A percentile compares a stretch with the other conserved stretches of the same genome.
phyloP scores from a whole-genome alignment of 129 eudicot species.

The carrot (Daucus carota) region DNA sequence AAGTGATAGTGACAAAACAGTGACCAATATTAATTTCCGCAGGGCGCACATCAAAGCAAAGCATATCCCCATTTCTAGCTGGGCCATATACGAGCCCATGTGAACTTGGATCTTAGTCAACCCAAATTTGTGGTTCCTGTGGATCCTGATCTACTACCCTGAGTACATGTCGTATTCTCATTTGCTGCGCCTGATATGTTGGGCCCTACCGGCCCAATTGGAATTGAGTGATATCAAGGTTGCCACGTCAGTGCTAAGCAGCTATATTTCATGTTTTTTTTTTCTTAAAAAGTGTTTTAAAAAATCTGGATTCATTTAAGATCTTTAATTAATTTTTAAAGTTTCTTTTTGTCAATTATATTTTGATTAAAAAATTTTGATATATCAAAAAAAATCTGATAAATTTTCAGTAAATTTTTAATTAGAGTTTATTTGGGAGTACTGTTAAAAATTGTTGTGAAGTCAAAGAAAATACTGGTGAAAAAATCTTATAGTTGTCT shows the following conservation, averaged over 20 bases:
- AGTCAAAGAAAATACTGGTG: too few species aligned
- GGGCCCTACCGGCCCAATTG: neutral
- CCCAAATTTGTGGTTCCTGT: conserved; percentile 8
- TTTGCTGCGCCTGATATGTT: neutral
- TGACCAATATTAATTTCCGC: neutral
- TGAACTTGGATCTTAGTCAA: conserved; percentile 9
- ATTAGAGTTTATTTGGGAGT: too few species aligned
- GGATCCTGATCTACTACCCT: conserved; percentile 8
- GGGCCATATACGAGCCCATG: conserved; percentile 8
- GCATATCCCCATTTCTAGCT: neutral
- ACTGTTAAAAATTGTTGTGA: too few species aligned
- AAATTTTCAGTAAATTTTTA: too few species aligned
- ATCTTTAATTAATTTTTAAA: too few species aligned
- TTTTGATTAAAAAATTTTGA: too few species aligned
- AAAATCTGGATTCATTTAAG: too few species aligned
- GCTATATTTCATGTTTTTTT: too few species aligned
- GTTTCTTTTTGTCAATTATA: too few species aligned
- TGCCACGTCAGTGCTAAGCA: neutral
- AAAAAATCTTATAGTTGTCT: too few species aligned
- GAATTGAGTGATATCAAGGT: neutral
- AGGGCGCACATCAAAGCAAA: neutral
- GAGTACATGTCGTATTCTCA: neutral
- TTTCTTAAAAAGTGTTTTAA: too few species aligned
- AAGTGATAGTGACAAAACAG: neutral
- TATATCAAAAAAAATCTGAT: too few species aligned